Percentiles rank a stretch among this genome's conserved stretches.
Conservation (phyloP, 164 flowering plant genomes). For the Litsea cubeba region DNA sequence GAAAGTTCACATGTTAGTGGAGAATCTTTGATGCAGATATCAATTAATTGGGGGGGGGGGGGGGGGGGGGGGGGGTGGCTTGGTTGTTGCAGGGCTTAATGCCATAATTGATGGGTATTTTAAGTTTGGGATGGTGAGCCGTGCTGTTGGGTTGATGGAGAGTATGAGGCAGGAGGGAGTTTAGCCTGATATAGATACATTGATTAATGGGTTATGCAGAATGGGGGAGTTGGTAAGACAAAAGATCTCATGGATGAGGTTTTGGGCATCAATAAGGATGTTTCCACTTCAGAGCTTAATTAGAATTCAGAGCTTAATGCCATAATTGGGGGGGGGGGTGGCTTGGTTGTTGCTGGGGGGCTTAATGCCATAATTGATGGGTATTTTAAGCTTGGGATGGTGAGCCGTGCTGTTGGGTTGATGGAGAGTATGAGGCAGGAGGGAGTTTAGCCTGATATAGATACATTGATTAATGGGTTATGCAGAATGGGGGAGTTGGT, state of each 20-base stretch:
- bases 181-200: slow-evolving; percentile 53
- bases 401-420: slow-evolving; percentile 35
- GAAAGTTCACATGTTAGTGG: slow-evolving; percentile 22
- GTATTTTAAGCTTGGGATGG: slow-evolving; percentile 45
- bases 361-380: slow-evolving; percentile 62
- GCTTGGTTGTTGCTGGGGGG: slow-evolving; percentile 42
- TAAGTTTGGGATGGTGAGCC: slow-evolving; percentile 34
- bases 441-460: slow-evolving; percentile 47
- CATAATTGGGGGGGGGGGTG: slow-evolving; percentile 21
- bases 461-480: slow-evolving; percentile 64
- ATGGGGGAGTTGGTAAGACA: slow-evolving; percentile 51
- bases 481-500: slow-evolving; percentile 51
- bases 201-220: slow-evolving; percentile 65
- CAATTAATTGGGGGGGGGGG: slow-evolving; percentile 6
- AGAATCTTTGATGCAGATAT: slow-evolving; percentile 36
- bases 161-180: slow-evolving; percentile 42
- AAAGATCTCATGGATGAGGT: slow-evolving; percentile 47
- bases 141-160: slow-evolving; percentile 38
- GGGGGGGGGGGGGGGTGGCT: slow-evolving; percentile 14
- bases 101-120: slow-evolving; percentile 61
- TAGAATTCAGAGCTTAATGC: not conserved
- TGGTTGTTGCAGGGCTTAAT: slow-evolving; percentile 54
- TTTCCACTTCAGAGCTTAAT: slow-evolving; percentile 1
- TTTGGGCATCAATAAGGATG: slow-evolving; percentile 12
- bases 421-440: slow-evolving; percentile 42